Evolutionary conservation across 2,329 filamentous ascomycete genomes (phyloP).

Genomic region (Polychaeton citri): DNA sequence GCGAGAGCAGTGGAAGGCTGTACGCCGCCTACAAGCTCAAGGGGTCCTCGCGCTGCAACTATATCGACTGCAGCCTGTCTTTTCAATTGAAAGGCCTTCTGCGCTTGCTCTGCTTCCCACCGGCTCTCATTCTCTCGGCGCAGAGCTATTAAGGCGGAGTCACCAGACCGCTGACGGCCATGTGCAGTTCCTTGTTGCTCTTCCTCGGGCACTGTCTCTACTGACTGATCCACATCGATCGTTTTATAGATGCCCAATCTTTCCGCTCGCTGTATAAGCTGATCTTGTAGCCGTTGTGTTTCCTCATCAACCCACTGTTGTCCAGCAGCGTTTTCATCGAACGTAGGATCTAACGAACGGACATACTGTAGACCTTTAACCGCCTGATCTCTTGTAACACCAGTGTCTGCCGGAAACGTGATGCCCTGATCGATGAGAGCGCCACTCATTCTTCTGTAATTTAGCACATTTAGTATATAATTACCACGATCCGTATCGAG

Average conservation of each 20-base stretch:
- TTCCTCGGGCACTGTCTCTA: conserved; percentile 8
- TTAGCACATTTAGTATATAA: conserved; percentile 22
- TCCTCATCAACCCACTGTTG: conserved; percentile 22
- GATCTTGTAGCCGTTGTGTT: conserved; percentile 14
- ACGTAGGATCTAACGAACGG: conserved; percentile 15
- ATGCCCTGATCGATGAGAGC: conserved; percentile 23
- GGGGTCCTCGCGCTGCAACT: conserved; percentile 13
- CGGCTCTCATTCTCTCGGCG: conserved; percentile 17
- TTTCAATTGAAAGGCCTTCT: conserved; percentile 7
- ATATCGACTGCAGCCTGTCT: conserved; percentile 10
- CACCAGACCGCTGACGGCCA: conserved; percentile 14
- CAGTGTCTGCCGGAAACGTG: conserved; percentile 15
- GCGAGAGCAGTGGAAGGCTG: conserved; percentile 10
- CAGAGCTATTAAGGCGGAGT: conserved; percentile 15
- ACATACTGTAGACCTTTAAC: conserved; percentile 21
- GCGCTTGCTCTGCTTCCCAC: conserved; percentile 14
- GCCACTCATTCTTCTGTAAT: conserved; percentile 23
- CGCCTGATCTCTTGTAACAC: conserved; percentile 15
- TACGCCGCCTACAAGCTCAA: conserved; percentile 18
- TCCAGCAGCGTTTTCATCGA: conserved; percentile 22
- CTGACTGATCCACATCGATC: conserved; percentile 3
- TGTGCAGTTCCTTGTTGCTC: conserved; percentile 13
- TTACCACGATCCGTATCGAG: conserved; percentile 21
- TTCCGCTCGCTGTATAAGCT: conserved; percentile 18
- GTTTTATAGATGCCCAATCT: conserved; percentile 23